Conservation (phyloP, 2,329 filamentous ascomycete species). For the Lachnellula suecica region DNA sequence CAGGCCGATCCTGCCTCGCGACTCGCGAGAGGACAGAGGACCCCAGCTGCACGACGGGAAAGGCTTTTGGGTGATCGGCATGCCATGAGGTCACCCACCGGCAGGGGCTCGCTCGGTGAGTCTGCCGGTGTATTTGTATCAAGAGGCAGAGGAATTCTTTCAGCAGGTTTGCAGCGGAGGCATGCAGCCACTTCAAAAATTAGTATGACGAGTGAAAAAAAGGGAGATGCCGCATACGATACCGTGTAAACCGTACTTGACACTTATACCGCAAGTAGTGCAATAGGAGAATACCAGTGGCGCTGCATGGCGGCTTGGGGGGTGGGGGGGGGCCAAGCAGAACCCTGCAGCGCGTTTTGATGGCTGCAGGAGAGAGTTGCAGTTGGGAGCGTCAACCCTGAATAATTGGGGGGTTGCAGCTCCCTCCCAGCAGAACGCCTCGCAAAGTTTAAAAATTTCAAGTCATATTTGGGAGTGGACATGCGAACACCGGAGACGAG, state of each 20-base stretch:
- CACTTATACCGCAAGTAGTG: too few relatives aligned
- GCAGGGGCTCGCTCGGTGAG: neutral
- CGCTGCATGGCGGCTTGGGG: too few relatives aligned
- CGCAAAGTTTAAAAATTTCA: too few relatives aligned
- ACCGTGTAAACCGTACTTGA: neutral
- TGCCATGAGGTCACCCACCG: neutral
- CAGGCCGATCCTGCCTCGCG: neutral
- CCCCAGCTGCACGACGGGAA: neutral
- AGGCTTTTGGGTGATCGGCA: neutral
- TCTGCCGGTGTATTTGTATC: neutral
- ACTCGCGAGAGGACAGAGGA: neutral
- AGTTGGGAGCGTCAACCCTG: too few relatives aligned
- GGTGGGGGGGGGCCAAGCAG: too few relatives aligned
- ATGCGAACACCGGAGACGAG: neutral
- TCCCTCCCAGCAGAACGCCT: neutral
- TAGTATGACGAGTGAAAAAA: neutral
- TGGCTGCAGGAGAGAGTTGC: neutral
- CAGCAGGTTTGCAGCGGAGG: neutral
- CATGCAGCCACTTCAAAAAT: neutral
- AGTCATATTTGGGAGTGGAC: too few relatives aligned
- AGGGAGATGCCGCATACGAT: neutral
- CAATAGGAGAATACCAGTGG: too few relatives aligned
- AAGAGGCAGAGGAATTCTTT: neutral
- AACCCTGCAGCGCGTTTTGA: too few relatives aligned
- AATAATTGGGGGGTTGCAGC: too few relatives aligned